Evolutionary conservation across 352 stramenopile genomes (phyloP).

Genomic region (Pythium angustatum): DNA sequence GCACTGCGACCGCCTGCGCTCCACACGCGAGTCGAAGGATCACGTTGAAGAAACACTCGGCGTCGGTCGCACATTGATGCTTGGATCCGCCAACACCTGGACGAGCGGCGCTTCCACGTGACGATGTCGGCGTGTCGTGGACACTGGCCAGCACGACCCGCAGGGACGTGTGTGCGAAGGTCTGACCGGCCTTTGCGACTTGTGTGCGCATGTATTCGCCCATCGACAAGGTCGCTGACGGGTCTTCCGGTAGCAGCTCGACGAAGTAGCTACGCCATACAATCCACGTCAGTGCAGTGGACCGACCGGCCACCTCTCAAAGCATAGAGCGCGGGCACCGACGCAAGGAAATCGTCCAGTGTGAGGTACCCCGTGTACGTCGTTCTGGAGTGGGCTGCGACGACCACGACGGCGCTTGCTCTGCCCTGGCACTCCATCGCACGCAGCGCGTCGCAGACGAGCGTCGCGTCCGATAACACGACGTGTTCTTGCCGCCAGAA

Average conservation of each 20-base stretch:
- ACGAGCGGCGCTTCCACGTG: background rate
- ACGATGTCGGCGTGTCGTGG: background rate
- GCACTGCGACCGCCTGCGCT: constrained; percentile 38
- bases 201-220: constrained; percentile 43
- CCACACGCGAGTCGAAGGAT: constrained; percentile 56
- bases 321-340: constrained; percentile 8
- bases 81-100: background rate
- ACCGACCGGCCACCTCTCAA: too few species aligned
- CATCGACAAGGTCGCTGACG: constrained; percentile 22
- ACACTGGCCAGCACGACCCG: constrained; percentile 28
- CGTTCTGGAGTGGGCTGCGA: constrained; percentile 3
- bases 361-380: constrained; percentile 38
- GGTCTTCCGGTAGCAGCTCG: constrained; percentile 20
- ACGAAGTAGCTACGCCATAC: constrained; percentile 12
- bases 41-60: constrained; percentile 61
- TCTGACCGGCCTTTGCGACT: constrained; percentile 38
- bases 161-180: constrained; percentile 37
- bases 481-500: constrained; percentile 50
- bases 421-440: constrained; percentile 33
- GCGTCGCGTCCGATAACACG: constrained; percentile 31
- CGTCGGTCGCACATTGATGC: constrained; percentile 40
- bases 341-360: constrained; percentile 45
- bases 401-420: constrained; percentile 29
- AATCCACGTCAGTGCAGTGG: background rate
- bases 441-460: constrained; percentile 37